Base-by-base conservation (phyloP, 805 yeast species). In the Spathaspora boniae region DNA sequence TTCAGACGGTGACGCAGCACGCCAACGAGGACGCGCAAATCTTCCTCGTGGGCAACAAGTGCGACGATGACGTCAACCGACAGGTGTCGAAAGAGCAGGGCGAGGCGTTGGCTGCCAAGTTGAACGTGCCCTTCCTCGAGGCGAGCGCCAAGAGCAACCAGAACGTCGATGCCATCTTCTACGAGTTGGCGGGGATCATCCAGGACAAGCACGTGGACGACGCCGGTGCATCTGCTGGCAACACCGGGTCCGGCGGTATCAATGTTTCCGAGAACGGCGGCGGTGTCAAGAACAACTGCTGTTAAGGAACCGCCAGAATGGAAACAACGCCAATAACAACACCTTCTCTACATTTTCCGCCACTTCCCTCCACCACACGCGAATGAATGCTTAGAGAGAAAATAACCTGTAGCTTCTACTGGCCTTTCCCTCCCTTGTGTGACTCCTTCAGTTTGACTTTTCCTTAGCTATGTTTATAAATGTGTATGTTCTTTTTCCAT, bases 1-100 rank as follows among this genome's bases (percentile, higher is more conserved):
- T 78, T 68, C 80, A 84, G 52, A 91, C 97, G 11, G 97, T 93
- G 31, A 85, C 87, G 57, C 96, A 89, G 60, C 96, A 93, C 52
- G 98, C 98, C 26, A 85, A 83, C 50, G 98, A 89, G 46, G 96
- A 89, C 54, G 96, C 96, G 9, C 95, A 88, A 62, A 72, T 93
- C 55, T 81, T 91, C 55, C 71, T 93, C 47, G 97, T 93, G 11
- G 99, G 97, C 45, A 93, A 93, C 73, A 93, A 93, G 71, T 82
- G 85, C 59, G 99, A 93, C 55, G 93, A 89, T 65, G 80, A 74
- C 34, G 91, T 81, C 42, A 76, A 84, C 47, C 81, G 98, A 63
- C 89, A 83, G 38, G 95, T 93, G 9, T 70, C 89, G 16, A 72
- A 76, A 39, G 96, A 91, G 54, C 95, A 91, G 62, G 99, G 98